Percentiles rank a stretch among this genome's conserved stretches.
These are phyloP conservation scores for Gracilaria vermiculophylla DNA, from an alignment of 23 red algal genomes.

Conservation along the genomic window DNA sequence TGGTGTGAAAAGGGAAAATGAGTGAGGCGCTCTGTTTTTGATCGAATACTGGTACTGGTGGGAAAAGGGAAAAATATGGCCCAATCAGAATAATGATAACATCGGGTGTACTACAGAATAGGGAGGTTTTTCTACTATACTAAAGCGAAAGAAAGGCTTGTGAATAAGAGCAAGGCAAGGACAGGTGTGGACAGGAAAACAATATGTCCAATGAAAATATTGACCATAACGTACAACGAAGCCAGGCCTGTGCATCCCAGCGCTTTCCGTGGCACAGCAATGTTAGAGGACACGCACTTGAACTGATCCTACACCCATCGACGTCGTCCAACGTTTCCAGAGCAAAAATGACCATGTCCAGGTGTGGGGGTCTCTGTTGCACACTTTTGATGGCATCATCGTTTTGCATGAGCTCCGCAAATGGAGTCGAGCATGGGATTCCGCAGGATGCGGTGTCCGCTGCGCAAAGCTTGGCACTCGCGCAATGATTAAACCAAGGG, in stretches of 20 bases:
- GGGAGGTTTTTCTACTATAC: no score
- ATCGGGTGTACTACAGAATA: no score
- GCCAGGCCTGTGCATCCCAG: background rate
- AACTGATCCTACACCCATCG: background rate
- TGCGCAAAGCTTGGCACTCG: background rate
- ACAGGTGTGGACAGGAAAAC: background rate
- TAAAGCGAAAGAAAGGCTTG: no score
- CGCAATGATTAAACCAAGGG: background rate
- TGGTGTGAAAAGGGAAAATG: no score
- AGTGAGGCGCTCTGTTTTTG: no score
- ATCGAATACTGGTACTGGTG: no score
- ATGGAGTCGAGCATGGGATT: background rate
- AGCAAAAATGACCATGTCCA: constrained; percentile 29
- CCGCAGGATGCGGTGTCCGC: constrained; percentile 17
- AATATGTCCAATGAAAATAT: background rate
- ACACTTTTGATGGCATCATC: background rate
- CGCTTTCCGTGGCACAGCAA: background rate
- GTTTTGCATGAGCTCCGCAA: constrained; percentile 1
- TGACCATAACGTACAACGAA: background rate
- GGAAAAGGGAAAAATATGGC: no score
- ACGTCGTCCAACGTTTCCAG: constrained; percentile 20
- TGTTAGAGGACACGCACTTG: background rate
- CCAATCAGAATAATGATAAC: no score
- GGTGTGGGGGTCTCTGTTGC: background rate
- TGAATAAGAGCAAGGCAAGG: no score